These are phyloP conservation scores for Trichosporon faecale DNA, from an alignment of 1,284 basidiomycete genomes.

Conservation along the genomic window DNA sequence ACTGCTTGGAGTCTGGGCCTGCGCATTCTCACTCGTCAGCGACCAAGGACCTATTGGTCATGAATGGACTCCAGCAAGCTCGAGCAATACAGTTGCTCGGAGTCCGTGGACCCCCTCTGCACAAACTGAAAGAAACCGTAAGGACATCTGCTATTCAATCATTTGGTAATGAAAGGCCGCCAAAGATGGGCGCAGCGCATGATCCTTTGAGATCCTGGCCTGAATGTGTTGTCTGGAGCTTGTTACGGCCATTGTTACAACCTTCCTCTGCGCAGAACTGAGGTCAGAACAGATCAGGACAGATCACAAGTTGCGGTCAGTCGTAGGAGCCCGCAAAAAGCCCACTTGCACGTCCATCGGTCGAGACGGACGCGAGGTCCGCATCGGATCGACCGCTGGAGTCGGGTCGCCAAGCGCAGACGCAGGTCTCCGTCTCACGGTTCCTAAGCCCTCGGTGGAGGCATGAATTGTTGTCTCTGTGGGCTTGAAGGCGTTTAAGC, in stretches of 20 bases:
- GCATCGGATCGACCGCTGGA: not conserved
- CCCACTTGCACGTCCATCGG: not conserved
- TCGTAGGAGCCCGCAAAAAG: not conserved
- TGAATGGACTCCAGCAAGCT: not conserved
- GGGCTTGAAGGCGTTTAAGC: not conserved
- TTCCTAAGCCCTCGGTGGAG: not conserved
- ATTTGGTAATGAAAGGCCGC: not conserved
- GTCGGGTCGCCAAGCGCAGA: not conserved
- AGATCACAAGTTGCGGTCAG: not conserved
- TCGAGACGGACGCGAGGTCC: not conserved
- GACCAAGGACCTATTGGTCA: not conserved
- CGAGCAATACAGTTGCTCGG: constrained; percentile 3
- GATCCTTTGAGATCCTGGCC: not conserved
- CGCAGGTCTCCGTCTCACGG: not conserved
- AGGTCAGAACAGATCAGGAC: not conserved
- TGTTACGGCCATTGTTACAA: not conserved
- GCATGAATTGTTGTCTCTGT: not conserved
- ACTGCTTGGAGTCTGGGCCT: not conserved
- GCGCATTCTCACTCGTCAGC: not conserved
- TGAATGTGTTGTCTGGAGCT: not conserved
- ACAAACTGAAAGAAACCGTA: not conserved
- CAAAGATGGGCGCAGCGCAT: not conserved
- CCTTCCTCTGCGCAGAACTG: not conserved
- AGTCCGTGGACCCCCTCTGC: not conserved
- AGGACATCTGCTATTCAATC: not conserved